phyloP scores from a whole-genome alignment of 2,329 filamentous ascomycete genomes.

The Purpureocillium takamizusanense region DNA sequence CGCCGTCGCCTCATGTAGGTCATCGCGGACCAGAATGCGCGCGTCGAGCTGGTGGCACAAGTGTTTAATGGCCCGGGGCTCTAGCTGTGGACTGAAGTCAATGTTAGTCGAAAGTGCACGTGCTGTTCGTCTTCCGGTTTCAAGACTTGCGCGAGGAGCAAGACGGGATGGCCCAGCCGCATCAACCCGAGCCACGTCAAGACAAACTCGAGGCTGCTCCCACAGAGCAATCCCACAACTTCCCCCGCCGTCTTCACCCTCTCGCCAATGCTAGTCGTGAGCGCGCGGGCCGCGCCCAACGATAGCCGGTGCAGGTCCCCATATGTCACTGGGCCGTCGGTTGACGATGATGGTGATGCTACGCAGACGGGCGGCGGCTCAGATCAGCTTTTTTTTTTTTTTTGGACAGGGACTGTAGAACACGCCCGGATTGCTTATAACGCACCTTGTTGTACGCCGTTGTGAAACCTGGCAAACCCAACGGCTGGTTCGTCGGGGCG shows the following conservation, averaged over 20 bases:
- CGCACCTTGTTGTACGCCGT: neutral
- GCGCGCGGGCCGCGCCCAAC: no score
- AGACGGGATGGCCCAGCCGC: slow-evolving; percentile 40
- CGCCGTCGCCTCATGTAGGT: no score
- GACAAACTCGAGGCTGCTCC: slow-evolving; percentile 48
- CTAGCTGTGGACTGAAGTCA: slow-evolving; percentile 33
- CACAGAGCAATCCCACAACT: slow-evolving; percentile 41
- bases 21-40: slow-evolving; percentile 24
- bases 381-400: no score
- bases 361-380: no score
- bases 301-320: no score
- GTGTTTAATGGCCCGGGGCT: slow-evolving; percentile 36
- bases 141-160: slow-evolving; percentile 45
- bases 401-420: no score
- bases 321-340: no score
- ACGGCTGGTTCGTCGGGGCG: slow-evolving; percentile 34
- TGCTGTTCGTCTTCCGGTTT: no score
- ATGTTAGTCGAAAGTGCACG: no score
- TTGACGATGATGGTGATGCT: no score
- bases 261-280: neutral
- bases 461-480: slow-evolving; percentile 34
- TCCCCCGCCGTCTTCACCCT: no score
- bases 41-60: slow-evolving; percentile 39
- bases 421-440: no score
- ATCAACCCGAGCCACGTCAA: slow-evolving; percentile 53